phyloP scores from a whole-genome alignment of 129 eudicot species.

The Tanacetum coccineum region DNA sequence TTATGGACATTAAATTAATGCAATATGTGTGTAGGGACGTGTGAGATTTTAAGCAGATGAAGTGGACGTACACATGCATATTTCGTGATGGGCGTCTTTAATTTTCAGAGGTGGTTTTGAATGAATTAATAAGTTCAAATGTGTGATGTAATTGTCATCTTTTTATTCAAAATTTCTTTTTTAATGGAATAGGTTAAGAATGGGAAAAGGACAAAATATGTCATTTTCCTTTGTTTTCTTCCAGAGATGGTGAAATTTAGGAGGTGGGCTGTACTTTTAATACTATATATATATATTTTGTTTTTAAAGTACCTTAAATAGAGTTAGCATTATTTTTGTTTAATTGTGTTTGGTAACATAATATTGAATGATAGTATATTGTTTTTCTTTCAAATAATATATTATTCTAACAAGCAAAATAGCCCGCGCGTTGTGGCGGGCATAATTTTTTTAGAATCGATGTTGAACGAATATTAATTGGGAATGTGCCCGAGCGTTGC shows the following conservation, averaged over 20 bases:
- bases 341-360: too few relatives aligned
- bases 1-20: not conserved
- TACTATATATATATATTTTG: too few relatives aligned
- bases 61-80: slow-evolving; percentile 38
- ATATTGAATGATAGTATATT: too few relatives aligned
- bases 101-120: slow-evolving; percentile 25
- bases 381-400: too few relatives aligned
- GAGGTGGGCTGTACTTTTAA: slow-evolving; percentile 8
- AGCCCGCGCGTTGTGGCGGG: too few relatives aligned
- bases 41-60: slow-evolving; percentile 31
- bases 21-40: slow-evolving; percentile 22
- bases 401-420: too few relatives aligned
- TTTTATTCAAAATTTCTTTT: not conserved
- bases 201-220: slow-evolving; percentile 14
- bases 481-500: too few relatives aligned
- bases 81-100: slow-evolving; percentile 42
- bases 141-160: slow-evolving; percentile 19
- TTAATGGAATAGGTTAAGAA: slow-evolving; percentile 7
- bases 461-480: too few relatives aligned
- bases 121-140: slow-evolving; percentile 27
- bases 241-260: slow-evolving; percentile 9
- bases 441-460: too few relatives aligned
- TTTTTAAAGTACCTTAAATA: too few relatives aligned
- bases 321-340: too few relatives aligned
- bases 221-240: slow-evolving; percentile 15